Evolutionary conservation across 495 filamentous ascomycete genomes (phyloP), one percentile per base, ranked within the genome.

Genomic region (Hypoxylon fragiforme): DNA sequence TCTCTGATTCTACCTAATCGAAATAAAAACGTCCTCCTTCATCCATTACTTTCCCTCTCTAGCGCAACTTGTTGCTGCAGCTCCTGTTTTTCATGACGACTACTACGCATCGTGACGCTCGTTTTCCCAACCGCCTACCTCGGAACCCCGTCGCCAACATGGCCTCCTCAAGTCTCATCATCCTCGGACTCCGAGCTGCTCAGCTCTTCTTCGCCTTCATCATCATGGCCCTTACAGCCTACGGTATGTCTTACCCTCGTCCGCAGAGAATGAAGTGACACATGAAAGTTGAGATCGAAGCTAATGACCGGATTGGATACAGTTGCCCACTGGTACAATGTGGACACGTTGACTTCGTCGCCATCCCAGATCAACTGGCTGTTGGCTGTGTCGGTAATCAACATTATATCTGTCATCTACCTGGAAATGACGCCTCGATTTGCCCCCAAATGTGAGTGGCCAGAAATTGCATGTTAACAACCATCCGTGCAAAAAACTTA

Each of bases 291-390:
- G 16, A 32, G n/a, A 16, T 37, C 14, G 30, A 50, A 54, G 53
- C 60, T 60, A 34, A 36, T 11, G n/a, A 18, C 19, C 15, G 44
- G 20, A 22, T 18, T 2, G 22, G 1, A 14, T 45, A 51, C n/a
- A 80, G 79, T 82, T 16, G 67, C 71, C 12, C 64, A 78, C 58
- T 81, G 78, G 77, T 80, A 82, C 63, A 73, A 77, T 46, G 67
- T 65, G 40, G 70, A 72, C 30, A 76, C 70, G 14, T 42, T 72
- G 38, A 71, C 72, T 18, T 22, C 69, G 22, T 73, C 78, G 31
- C 85, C 85, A 5, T 65, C 73, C 2, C 73, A 81, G 56, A 72
- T 91, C 74, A 86, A 87, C 75, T 90, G 88, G 75, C 76, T 91
- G 54, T 68, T 94, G 70, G 87, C 88, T 69, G 67, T 74, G 49